phyloP scores from a whole-genome alignment of 2,329 filamentous ascomycete genomes.

The Camptophora hylomeconis region DNA sequence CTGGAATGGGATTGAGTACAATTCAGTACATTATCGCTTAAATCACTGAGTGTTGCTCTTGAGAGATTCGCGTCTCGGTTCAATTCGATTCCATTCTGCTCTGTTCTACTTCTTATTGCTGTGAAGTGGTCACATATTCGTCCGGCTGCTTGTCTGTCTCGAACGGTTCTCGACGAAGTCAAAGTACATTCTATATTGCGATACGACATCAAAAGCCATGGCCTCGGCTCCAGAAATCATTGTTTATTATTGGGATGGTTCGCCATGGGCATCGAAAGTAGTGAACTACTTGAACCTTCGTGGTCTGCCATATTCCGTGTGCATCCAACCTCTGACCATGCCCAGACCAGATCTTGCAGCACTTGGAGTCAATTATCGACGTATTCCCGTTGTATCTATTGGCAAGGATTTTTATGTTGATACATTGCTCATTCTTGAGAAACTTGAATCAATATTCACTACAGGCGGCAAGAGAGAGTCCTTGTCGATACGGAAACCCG shows the following conservation, averaged over 20 bases:
- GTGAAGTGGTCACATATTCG: too few relatives aligned
- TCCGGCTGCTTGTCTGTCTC: too few relatives aligned
- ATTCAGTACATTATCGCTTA: too few relatives aligned
- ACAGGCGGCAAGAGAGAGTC: constrained; percentile 25
- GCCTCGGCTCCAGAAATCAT: constrained; percentile 1
- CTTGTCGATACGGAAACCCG: constrained; percentile 27
- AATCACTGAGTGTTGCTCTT: too few relatives aligned
- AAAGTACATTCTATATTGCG: too few relatives aligned
- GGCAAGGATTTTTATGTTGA: constrained; percentile 58
- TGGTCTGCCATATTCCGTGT: constrained; percentile 3
- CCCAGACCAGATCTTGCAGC: constrained; percentile 31
- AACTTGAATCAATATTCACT: constrained; percentile 46
- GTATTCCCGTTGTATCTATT: constrained; percentile 55
- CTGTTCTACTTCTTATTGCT: too few relatives aligned
- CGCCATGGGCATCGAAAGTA: constrained; percentile 3
- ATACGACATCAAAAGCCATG: too few relatives aligned
- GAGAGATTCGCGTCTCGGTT: too few relatives aligned
- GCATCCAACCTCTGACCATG: constrained; percentile 2
- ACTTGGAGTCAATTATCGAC: constrained; percentile 53
- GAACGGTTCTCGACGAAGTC: too few relatives aligned
- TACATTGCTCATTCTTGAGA: constrained; percentile 53
- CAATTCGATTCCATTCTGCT: too few relatives aligned
- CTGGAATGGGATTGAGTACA: too few relatives aligned
- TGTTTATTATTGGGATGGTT: constrained; percentile 3
- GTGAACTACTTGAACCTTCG: constrained; percentile 3